These are phyloP conservation scores for Nicotiana tabacum DNA, from an alignment of 257 asterid species.

Conservation along the genomic window DNA sequence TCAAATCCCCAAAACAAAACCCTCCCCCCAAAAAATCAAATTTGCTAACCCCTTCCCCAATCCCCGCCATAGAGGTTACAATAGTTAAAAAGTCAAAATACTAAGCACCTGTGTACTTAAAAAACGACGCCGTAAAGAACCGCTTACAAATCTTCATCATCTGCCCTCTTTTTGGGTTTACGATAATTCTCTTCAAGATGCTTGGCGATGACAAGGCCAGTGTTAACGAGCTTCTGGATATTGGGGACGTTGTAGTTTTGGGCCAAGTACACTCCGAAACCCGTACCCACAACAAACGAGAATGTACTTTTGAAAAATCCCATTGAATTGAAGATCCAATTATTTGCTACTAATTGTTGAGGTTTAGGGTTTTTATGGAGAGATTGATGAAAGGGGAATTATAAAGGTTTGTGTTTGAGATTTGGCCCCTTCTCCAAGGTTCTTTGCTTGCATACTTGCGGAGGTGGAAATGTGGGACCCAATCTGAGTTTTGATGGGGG, in stretches of 20 bases:
- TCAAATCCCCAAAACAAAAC: not conserved
- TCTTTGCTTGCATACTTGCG: not conserved
- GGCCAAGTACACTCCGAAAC: slow-evolving; percentile 62
- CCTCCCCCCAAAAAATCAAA: not conserved
- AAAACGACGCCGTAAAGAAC: not conserved
- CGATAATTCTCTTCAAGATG: slow-evolving; percentile 71
- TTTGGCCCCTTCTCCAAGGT: slow-evolving; percentile 29
- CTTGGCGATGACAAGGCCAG: slow-evolving; percentile 47
- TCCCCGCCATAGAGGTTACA: not conserved
- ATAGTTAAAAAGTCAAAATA: not conserved
- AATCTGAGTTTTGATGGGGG: not conserved
- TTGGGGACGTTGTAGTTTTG: slow-evolving; percentile 84
- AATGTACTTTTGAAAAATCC: slow-evolving; percentile 47
- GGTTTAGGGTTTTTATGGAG: not conserved
- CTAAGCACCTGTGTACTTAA: slow-evolving; percentile 9
- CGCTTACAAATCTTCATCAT: slow-evolving; percentile 28
- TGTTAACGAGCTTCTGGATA: slow-evolving; percentile 45
- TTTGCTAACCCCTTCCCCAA: not conserved
- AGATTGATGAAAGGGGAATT: not conserved
- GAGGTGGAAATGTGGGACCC: slow-evolving; percentile 14
- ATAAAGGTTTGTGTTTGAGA: slow-evolving; percentile 6
- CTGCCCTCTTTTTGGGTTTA: slow-evolving; percentile 52
- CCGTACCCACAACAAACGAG: slow-evolving; percentile 54
- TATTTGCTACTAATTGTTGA: not conserved
- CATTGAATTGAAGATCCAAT: slow-evolving; percentile 13